Percentiles rank a stretch among this genome's conserved stretches.
These are phyloP conservation scores for Apiospora pterosperma DNA, from an alignment of 2,329 filamentous ascomycete species.

Conservation along the genomic window DNA sequence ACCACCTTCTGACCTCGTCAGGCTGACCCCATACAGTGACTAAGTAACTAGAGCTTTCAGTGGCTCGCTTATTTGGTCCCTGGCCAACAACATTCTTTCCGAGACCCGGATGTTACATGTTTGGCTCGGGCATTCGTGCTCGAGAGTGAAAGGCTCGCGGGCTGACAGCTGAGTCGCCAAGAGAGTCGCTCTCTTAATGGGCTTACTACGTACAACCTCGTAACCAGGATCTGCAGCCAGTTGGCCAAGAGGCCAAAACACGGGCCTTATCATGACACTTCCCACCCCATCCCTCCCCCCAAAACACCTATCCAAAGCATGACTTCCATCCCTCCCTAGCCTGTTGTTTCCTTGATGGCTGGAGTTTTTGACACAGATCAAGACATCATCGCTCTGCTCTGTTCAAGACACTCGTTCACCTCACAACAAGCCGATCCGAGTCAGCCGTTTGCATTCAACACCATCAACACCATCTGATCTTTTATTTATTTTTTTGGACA, in stretches of 20 bases:
- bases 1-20: neutral
- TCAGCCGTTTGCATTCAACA: neutral
- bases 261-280: neutral
- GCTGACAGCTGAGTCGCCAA: no score
- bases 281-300: no score
- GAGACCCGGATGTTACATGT: neutral
- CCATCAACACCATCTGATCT: no score
- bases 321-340: neutral
- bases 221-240: conserved; percentile 1
- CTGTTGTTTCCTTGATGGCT: neutral
- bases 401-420: neutral
- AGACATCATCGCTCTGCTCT: neutral
- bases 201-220: neutral
- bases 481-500: neutral
- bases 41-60: conserved; percentile 3
- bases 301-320: no score
- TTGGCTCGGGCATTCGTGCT: neutral
- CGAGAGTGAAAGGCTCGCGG: neutral
- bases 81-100: neutral
- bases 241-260: neutral
- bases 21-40: neutral
- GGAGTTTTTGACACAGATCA: neutral
- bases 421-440: neutral
- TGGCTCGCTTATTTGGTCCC: neutral
- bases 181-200: no score